Conservation (phyloP, 2,329 filamentous ascomycete species). For the Claviceps fusiformis region DNA sequence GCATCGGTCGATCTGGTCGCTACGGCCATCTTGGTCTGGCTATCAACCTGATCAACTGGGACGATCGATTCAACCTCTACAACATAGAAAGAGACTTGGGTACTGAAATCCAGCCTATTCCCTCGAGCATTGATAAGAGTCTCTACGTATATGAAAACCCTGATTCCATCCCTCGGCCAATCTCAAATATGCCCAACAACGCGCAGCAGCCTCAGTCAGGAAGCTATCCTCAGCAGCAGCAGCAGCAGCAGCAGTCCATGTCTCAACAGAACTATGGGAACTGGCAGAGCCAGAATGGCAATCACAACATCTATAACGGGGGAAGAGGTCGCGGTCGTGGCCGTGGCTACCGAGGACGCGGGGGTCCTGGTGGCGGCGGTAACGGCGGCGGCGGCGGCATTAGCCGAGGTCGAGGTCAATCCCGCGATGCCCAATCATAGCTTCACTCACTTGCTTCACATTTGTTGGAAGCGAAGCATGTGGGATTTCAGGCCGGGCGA, state of each 20-base stretch:
- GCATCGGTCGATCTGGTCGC: constrained; percentile 92
- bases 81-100: constrained; percentile 96
- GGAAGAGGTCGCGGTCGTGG: constrained; percentile 22
- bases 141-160: constrained; percentile 97
- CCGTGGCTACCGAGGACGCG: constrained; percentile 25
- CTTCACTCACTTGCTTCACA: constrained; percentile 9
- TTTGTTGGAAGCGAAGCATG: constrained; percentile 12
- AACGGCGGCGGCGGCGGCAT: constrained; percentile 10
- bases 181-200: constrained; percentile 33
- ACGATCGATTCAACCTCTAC: constrained; percentile 96
- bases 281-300: constrained; percentile 27
- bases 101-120: constrained; percentile 96
- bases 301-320: constrained; percentile 22
- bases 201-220: constrained; percentile 18
- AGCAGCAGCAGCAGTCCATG: neutral
- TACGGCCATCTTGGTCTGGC: constrained; percentile 95
- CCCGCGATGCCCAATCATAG: constrained; percentile 23
- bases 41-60: constrained; percentile 99
- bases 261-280: constrained; percentile 22
- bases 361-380: constrained; percentile 11
- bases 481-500: constrained; percentile 10
- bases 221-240: constrained; percentile 7
- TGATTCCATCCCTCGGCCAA: constrained; percentile 80
- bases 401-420: constrained; percentile 23
- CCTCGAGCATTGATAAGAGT: constrained; percentile 86